Base-by-base conservation (phyloP, 116 monocot genomes). In the Phalaenopsis hybrid region DNA sequence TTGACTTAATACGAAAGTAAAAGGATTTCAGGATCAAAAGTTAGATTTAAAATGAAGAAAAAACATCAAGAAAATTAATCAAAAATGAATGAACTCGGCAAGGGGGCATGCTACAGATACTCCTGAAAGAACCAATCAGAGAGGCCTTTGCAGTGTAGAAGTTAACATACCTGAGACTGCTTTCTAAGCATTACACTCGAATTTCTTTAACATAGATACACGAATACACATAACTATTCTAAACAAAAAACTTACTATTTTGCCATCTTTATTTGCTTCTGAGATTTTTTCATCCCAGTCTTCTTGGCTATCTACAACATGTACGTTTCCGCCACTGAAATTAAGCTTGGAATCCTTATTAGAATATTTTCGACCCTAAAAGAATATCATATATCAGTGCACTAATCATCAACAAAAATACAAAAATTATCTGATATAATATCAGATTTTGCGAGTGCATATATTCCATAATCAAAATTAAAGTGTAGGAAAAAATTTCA, bases 231-330 rank as follows among this genome's bases (percentile, higher is more conserved):
- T 34, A 45, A 21, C 45, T 75, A 75, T 46, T 75, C 51, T 31
- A 25, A 45, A 67, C 1, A 13, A 5, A 77, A 20, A 77, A 31
- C 91, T 86, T 87, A 95, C 95, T 44, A 93, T 86, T 79, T 91
- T 95, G 17, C 82, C 90, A 83, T 87, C 88, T 84, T 81, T 87
- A 78, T 88, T 88, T 75, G 95, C 95, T 87, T 91, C 88, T 44
- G 86, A 85, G 46, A 91, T 87, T 75, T 81, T 88, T 34, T 87
- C 78, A 70, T 95, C 91, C 95, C 95, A 95, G 78, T 59, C 82
- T 79, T 91, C 91, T 79, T 88, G 88, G 88, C 80, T 89, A 33
- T 84, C 87, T 79, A 95, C 83, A 37, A 87, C 82, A 79, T 88
- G 88, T 31, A 95, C 95, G 83, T 92, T 95, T 82, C 87, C 91